phyloP scores from a whole-genome alignment of 768 basidiomycete genomes.

The Psilocybe cubensis region DNA sequence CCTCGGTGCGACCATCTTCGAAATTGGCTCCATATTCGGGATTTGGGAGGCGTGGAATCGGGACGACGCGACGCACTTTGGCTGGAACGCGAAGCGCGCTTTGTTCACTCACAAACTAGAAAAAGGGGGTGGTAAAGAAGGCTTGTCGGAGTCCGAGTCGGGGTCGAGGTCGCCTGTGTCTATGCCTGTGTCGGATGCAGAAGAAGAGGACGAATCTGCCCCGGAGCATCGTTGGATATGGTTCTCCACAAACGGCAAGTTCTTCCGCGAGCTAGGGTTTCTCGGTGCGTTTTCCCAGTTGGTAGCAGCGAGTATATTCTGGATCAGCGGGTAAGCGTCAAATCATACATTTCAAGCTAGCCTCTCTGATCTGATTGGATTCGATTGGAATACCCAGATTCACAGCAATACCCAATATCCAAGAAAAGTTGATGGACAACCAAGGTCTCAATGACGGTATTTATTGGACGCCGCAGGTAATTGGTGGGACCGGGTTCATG shows the following conservation, averaged over 20 bases:
- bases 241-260: slow-evolving; percentile 39
- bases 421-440: slow-evolving; percentile 28
- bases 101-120: not conserved
- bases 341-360: not conserved
- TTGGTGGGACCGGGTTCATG: slow-evolving; percentile 64
- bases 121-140: too few relatives aligned
- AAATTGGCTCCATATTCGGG: slow-evolving; percentile 54
- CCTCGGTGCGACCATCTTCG: slow-evolving; percentile 64
- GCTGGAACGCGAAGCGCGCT: slow-evolving; percentile 17
- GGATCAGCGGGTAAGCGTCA: slow-evolving; percentile 50
- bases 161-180: too few relatives aligned
- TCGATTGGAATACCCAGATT: too few relatives aligned
- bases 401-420: slow-evolving; percentile 40
- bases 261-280: slow-evolving; percentile 50
- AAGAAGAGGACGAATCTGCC: not conserved
- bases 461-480: slow-evolving; percentile 66
- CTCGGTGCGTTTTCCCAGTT: slow-evolving; percentile 54
- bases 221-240: slow-evolving; percentile 32
- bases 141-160: too few relatives aligned
- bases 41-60: slow-evolving; percentile 60
- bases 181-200: not conserved
- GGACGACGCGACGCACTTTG: slow-evolving; percentile 25
- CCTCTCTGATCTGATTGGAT: slow-evolving; percentile 13
- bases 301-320: slow-evolving; percentile 62
- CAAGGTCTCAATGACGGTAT: slow-evolving; percentile 45